phyloP scores from a whole-genome alignment of 208 protist species.

The Crithidia sp. region DNA sequence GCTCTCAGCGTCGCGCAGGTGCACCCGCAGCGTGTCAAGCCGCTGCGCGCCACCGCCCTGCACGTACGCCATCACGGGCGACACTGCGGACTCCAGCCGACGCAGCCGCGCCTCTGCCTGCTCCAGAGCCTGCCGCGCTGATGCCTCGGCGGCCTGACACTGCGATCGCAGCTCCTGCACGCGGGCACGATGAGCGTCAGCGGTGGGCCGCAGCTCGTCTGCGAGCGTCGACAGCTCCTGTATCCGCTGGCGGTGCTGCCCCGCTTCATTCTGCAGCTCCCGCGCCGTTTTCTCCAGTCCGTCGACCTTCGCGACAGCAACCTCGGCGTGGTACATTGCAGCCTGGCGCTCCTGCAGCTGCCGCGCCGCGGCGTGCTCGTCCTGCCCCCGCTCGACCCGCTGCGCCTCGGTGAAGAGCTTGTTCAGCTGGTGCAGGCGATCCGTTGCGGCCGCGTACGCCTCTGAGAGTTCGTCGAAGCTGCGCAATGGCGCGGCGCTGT shows the following conservation, averaged over 20 bases:
- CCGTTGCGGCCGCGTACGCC: slow-evolving; percentile 54
- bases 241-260: slow-evolving; percentile 37
- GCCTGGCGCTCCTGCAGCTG: slow-evolving; percentile 45
- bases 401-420: slow-evolving; percentile 60
- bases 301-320: slow-evolving; percentile 40
- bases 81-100: slow-evolving; percentile 30
- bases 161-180: slow-evolving; percentile 16
- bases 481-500: not conserved
- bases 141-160: slow-evolving; percentile 11
- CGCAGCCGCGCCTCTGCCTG: slow-evolving; percentile 25
- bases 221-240: slow-evolving; percentile 37
- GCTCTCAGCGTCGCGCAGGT: slow-evolving; percentile 31
- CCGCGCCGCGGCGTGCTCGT: slow-evolving; percentile 29
- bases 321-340: slow-evolving; percentile 45
- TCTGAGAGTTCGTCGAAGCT: slow-evolving; percentile 60
- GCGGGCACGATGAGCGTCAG: slow-evolving; percentile 24
- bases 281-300: slow-evolving; percentile 42
- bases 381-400: slow-evolving; percentile 52
- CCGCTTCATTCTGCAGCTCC: slow-evolving; percentile 34
- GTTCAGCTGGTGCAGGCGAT: slow-evolving; percentile 60
- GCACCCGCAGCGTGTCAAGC: slow-evolving; percentile 37
- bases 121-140: slow-evolving; percentile 12
- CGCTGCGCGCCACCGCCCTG: slow-evolving; percentile 14
- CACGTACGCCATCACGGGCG: slow-evolving; percentile 52
- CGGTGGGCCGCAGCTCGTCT: slow-evolving; percentile 5